A percentile compares a stretch with the other conserved stretches of the same genome.
Conservation (phyloP, 176 grass and related monocot species). For the Aegilops speltoides region DNA sequence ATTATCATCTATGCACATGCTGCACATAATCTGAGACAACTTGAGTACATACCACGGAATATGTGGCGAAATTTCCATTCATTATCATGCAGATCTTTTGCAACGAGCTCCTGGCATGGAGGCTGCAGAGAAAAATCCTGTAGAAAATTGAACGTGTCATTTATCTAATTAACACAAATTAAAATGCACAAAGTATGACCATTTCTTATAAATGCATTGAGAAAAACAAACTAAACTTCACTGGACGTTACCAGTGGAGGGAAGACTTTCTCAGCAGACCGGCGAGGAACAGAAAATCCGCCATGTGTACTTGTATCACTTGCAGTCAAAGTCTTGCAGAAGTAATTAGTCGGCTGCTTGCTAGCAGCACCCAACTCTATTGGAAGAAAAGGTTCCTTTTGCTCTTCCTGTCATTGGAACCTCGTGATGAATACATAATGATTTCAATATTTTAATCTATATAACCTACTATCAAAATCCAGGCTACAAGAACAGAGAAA, state of each 20-base stretch:
- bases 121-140: constrained; percentile 95
- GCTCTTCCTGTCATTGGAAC: constrained; percentile 66
- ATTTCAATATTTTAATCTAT: background rate
- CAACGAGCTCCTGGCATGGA: constrained; percentile 84
- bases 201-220: constrained; percentile 15
- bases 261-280: constrained; percentile 98
- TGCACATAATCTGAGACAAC: background rate
- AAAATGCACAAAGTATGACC: background rate
- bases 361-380: constrained; percentile 70
- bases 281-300: constrained; percentile 92
- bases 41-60: constrained; percentile 70
- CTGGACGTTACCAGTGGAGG: constrained; percentile 58
- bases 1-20: background rate
- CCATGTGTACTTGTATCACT: constrained; percentile 98
- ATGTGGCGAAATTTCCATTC: constrained; percentile 99
- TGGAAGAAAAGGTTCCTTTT: constrained; percentile 89
- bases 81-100: constrained; percentile 88
- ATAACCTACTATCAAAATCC: background rate
- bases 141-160: background rate
- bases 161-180: background rate
- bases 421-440: constrained; percentile 9
- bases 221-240: constrained; percentile 30
- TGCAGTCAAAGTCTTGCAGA: constrained; percentile 96
- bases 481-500: constrained; percentile 12
- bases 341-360: constrained; percentile 97